Evolutionary conservation across 306 rosid genomes (phyloP), one percentile per base, ranked within the genome.

Genomic region (Cicer bijugum): DNA sequence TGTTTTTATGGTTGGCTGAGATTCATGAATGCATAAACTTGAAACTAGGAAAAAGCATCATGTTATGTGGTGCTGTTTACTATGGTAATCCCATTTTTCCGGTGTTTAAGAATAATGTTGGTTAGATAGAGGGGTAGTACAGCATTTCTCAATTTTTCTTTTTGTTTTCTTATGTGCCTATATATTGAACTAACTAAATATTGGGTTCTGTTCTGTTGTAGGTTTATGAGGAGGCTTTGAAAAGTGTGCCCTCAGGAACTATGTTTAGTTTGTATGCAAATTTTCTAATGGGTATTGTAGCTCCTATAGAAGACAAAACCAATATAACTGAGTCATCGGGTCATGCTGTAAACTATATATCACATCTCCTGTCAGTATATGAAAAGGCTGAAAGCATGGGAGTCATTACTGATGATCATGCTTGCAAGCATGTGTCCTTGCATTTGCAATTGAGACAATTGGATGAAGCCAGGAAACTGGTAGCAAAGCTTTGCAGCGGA

Each of bases 221-320:
- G 99, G 90, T 89, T 74, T 94, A 85, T 72, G 96, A 91, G 88
- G 97, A 89, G 76, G 97, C 93, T 81, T 71, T 91, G 73, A 74
- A 77, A 80, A 72, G 58, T 71, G 61, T 87, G 46, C 93, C 96
- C 65, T 86, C 86, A 2, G 85, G 87, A 74, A 55, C 58, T 46
- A 69, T 90, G 87, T 87, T 83, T 80, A 59, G 78, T 67, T 57
- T 83, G 68, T 87, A 88, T 85, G 84, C 83, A 55, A 80, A 79
- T 64, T 91, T 86, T 86, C 78, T 91, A 51, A 77, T 64, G 77
- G 84, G 52, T 79, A 16, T 88, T 80, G 79, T 82, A 66, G 79
- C 60, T 70, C 73, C 72, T 53, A 77, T 67, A 62, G 78, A 77
- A 76, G 89, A 76, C 60, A 85, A 88, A 70, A 45, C 61, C 75